Base-by-base conservation (phyloP, 331 rosid species). In the Prunus yedoensis region DNA sequence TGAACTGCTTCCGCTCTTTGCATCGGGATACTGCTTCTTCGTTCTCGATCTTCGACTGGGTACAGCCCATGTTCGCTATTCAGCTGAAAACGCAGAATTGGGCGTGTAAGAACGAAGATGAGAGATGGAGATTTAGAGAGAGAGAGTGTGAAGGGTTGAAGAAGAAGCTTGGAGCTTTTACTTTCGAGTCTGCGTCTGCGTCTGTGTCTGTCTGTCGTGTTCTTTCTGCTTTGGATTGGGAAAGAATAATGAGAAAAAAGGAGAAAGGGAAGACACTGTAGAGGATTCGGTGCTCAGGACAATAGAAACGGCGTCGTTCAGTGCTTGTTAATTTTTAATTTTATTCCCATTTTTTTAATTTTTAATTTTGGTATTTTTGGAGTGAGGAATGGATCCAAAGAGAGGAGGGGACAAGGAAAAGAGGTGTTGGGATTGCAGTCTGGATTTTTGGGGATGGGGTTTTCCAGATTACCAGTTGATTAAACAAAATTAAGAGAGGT, bases 21-120 rank as follows among this genome's bases (percentile, higher is more conserved):
- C 99, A 95, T 2, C 99, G 90, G 1, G 89, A 78, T 58, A 95
- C 92, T 0, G 96, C 92, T 73, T 95, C 99, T 64, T 95, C 99
- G 88, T 95, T 95, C 82, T 95, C 99, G 88, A 95, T 95, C 87
- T 90, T 95, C 0, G 99, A 95, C 75, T 95, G 98, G 28, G 80
- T 74, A 71, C 99, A 95, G 41, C 99, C 99, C 99, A 95, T 88
- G 4, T 60, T 3, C 32, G 35, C 45, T 28, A 13, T 1, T 78
- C 7, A 10, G 63, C 28, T 14, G 16, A 60, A 32, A 73, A 66
- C 43, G 16, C 14, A n/a, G 67, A 72, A 61, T 25, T 11, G 69
- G 51, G 77, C 83, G 13, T 2, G n/a, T 8, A 14, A 27, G 38
- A 27, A 25, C 41, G 38, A 14, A 57, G 28, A 59, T 11, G 77